Evolutionary conservation across 371 early-diverging fungal species (phyloP), one percentile per base, ranked within the genome.

Genomic region (Circinella minor): DNA sequence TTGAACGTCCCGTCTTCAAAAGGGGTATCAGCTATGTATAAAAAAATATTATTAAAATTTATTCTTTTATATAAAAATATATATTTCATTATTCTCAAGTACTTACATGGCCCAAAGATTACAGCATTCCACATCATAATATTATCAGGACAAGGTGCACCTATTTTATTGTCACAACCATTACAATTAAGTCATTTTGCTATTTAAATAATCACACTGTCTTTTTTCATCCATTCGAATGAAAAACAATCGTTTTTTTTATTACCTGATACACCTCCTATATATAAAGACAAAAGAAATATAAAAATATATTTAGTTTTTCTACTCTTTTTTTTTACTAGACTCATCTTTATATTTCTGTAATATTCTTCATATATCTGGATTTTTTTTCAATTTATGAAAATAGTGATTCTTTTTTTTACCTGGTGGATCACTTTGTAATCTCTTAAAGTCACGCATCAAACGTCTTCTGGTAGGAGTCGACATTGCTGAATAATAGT

Each of bases 1-100:
- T 98, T 99, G 86, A 99, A 99, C 0, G 98, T 98, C 38, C 99
- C 99, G 84, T 99, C 99, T 80, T 99, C 99, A 82, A 99, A 99
- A 4, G 99, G 98, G 36, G 99, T 99, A 67, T 98, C 99, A 73
- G 84, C 96, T 91, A 74, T 59, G 47, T 65, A 18, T 57, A 66
- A 51, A 65, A 11, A 18, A 6, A 14, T 8, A 48, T 17, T 27
- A 27, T 27, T 27, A 27, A 27, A 27, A 27, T 27, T 27, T 27
- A 27, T 27, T 27, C 27, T 27, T 27, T 27, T 2, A 0, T 1
- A 27, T 27, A 27, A 27, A 27, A 27, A 27, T 27, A 27, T 27
- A 27, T 27, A 27, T 27, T 27, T 2, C 27, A 27, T 27, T 27
- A 27, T 27, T 6, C 39, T 8, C 9, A n/a, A 18, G 36, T 36